These are phyloP conservation scores for Pseudopyricularia cyperi DNA, from an alignment of 2,329 filamentous ascomycete genomes.

Conservation along the genomic window DNA sequence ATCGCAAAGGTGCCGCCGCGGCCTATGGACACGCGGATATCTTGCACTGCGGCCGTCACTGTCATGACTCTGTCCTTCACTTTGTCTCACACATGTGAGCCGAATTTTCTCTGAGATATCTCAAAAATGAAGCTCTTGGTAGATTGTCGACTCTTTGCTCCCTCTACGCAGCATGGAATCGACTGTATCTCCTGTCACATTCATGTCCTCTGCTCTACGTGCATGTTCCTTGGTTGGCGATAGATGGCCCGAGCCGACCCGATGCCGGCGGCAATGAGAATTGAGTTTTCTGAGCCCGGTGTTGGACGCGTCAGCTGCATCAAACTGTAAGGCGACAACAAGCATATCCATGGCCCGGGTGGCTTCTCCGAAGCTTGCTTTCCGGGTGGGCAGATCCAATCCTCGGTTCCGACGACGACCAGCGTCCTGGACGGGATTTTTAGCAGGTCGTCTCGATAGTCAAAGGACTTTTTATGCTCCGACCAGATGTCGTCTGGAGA, in stretches of 20 bases:
- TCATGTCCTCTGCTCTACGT: no score
- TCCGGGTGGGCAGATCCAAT: slow-evolving; percentile 26
- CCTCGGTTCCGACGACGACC: slow-evolving; percentile 21
- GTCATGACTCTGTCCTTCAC: not conserved
- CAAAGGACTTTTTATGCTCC: slow-evolving; percentile 22
- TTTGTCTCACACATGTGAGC: no score
- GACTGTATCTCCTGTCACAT: no score
- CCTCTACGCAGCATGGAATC: no score
- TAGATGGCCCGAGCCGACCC: slow-evolving; percentile 14
- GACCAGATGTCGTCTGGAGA: slow-evolving; percentile 20
- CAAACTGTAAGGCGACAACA: no score
- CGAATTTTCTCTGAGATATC: no score
- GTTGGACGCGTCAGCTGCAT: not conserved
- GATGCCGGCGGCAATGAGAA: slow-evolving; percentile 16
- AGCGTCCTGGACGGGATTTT: slow-evolving; percentile 19
- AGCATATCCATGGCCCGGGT: no score
- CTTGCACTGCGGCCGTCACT: not conserved
- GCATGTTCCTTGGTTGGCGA: slow-evolving; percentile 23
- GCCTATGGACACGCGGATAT: slow-evolving; percentile 16
- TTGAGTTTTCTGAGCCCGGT: slow-evolving; percentile 15
- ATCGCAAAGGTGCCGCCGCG: slow-evolving; percentile 57
- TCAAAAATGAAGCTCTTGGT: no score
- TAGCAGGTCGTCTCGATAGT: slow-evolving; percentile 17
- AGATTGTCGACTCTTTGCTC: no score
- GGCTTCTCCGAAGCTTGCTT: slow-evolving; percentile 3